Base-by-base conservation (phyloP, 2,329 filamentous ascomycete genomes). In the Penicillium sp. region DNA sequence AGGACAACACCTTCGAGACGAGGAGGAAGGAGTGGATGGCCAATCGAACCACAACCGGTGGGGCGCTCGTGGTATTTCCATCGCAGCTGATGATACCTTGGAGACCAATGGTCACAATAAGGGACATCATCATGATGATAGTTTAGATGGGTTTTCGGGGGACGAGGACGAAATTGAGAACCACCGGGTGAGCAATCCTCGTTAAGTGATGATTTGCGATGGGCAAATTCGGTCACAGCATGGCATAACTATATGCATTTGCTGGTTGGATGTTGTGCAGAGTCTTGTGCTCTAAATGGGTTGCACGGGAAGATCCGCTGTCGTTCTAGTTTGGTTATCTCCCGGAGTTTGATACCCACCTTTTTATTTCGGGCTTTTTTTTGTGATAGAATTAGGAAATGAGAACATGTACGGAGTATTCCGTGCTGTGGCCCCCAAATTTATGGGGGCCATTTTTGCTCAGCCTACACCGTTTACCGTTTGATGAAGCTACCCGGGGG, bases 1-100 rank as follows among this genome's bases (percentile, higher is more conserved):
- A 60, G 71, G 76, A 57, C 71, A 75, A 56, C 67, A 68, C 25
- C 65, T 74, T 16, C 67, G 66, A 34, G 65, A 70, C 33, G 71
- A 70, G 15, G 69, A 68, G 25, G 62, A 64, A 10, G 70, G 68
- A 10, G 68, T 65, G 11, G 62, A 65, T 43, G 57, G 59, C 5
- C 65, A 67, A 31, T 59, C 65, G n/a, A 65, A 61, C 40, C 65
- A 63, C 53, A 81, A 81, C 57, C 76, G 78, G 34, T 86, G 84
- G 84, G 84, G 84, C 9, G 73, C 78, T 2, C 74, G 83, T 54
- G 84, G 84, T 16, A 82, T 87, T 41, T 84, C 81, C 3, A 81
- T 87, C 2, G 82, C 81, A 21, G 84, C 84, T 0, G 84, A 86
- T 64, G 83, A 86, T 50, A 76, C 75, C 0, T 51, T 78, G 53